Base-by-base conservation (phyloP, 2,329 filamentous ascomycete genomes). In the Myrmaecium sp. region DNA sequence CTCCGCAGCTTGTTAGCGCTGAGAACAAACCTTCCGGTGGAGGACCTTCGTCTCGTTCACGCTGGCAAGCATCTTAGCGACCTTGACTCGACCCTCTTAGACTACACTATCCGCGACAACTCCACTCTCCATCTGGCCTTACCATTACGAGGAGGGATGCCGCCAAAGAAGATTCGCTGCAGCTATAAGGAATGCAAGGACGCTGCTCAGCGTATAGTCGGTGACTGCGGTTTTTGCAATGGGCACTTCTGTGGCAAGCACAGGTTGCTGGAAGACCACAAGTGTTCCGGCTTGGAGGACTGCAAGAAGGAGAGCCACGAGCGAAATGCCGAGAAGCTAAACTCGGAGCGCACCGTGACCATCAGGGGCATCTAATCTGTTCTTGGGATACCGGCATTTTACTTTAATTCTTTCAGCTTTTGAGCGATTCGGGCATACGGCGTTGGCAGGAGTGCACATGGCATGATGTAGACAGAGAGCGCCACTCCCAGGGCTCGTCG, bases 271-370 rank as follows among this genome's bases (percentile, higher is more conserved):
- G 89, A 98, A 56, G 80, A 86, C 42, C 89, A 98, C 60, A 81
- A 81, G 58, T 98, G 89, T 60, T 72, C 69, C 36, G 83, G 83
- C 21, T 63, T 98, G 30, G 89, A 95, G 62, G 80, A 93, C 58
- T 94, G 86, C 67, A 93, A 94, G 67, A 89, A 92, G 63, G 83
- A 93, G 54, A 86, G 81, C 25, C 82, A 93, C 56, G 82, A 91
- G 52, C 74, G 83, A 39, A 98, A 98, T 52, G 80, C 82, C 32
- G 78, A 83, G 38, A 84, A 91, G 59, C 64, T 98, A 48, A 81
- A 94, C 55, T 71, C 74, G 31, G 86, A 98, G 65, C 69, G 86
- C 47, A 98, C 89, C 24, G 77, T 86, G 36, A 83, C 91, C 43
- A 89, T 95, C 58, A 84, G 79, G 57, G 84, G 84, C 35, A 75